A percentile compares a stretch with the other conserved stretches of the same genome.
phyloP scores from a whole-genome alignment of 495 filamentous ascomycete species.

The Immersiella caudata region DNA sequence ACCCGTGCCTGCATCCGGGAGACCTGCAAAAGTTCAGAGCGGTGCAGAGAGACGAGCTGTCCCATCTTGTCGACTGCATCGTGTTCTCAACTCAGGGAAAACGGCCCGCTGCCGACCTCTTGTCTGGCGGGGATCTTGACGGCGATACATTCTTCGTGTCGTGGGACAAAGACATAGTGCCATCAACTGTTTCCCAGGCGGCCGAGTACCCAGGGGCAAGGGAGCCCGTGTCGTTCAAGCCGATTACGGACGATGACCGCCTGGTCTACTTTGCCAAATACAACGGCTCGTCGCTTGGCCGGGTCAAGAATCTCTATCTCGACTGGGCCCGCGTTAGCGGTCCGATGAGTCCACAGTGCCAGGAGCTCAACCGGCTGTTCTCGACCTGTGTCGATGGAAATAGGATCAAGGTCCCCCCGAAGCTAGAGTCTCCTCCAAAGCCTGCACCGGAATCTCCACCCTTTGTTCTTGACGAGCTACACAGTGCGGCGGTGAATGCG shows the following conservation, averaged over 20 bases:
- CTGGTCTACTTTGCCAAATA: conserved; percentile 54
- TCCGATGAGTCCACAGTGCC: conserved; percentile 51
- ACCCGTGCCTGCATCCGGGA: conserved; percentile 57
- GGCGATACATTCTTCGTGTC: conserved; percentile 58
- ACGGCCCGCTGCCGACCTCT: conserved; percentile 54
- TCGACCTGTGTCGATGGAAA: conserved; percentile 57
- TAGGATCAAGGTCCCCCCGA: conserved; percentile 47
- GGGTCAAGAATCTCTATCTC: conserved; percentile 55
- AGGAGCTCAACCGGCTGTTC: conserved; percentile 57
- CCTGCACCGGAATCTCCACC: conserved; percentile 27
- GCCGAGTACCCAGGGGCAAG: conserved; percentile 52
- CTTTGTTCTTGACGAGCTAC: conserved; percentile 54
- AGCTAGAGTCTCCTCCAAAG: conserved; percentile 45
- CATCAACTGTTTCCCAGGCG: conserved; percentile 44
- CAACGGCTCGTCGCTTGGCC: conserved; percentile 50
- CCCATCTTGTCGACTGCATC: conserved; percentile 55
- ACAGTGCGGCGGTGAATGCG: conserved; percentile 36
- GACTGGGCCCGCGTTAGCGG: conserved; percentile 53
- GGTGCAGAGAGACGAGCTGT: conserved; percentile 43
- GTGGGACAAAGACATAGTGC: conserved; percentile 55
- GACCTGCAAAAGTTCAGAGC: conserved; percentile 56
- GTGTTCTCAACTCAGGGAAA: conserved; percentile 53
- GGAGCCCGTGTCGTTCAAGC: conserved; percentile 46
- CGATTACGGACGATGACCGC: conserved; percentile 51
- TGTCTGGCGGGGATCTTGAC: conserved; percentile 59